phyloP scores from a whole-genome alignment of 257 asterid species.

The Primulina tabacum region DNA sequence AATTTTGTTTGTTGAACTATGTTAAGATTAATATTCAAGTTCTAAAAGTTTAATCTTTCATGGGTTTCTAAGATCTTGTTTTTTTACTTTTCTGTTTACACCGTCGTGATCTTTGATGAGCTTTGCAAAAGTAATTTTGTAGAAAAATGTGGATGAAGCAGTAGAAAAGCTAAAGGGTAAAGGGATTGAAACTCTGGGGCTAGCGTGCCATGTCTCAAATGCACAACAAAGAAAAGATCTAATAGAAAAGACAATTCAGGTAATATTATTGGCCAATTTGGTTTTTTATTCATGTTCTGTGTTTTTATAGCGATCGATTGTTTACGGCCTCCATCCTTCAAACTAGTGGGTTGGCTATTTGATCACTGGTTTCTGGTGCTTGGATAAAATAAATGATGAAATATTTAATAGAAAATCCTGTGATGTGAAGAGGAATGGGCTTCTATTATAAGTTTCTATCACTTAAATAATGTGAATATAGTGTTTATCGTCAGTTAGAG shows the following conservation, averaged over 20 bases:
- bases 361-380: not conserved
- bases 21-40: not conserved
- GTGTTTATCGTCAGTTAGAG: too few relatives aligned
- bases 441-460: too few relatives aligned
- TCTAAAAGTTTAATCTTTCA: constrained; percentile 10
- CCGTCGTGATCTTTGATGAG: not conserved
- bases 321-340: not conserved
- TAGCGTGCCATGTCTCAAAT: constrained; percentile 82
- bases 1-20: not conserved
- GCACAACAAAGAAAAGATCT: constrained; percentile 75
- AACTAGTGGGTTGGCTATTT: not conserved
- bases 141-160: constrained; percentile 89
- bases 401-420: not conserved
- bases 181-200: constrained; percentile 70
- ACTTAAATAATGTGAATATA: too few relatives aligned
- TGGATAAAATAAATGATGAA: not conserved
- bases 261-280: constrained; percentile 14
- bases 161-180: constrained; percentile 51
- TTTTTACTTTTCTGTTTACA: not conserved
- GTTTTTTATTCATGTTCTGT: too few relatives aligned
- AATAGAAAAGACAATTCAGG: constrained; percentile 69
- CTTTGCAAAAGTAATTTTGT: constrained; percentile 21
- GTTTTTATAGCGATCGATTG: not conserved
- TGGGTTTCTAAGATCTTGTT: not conserved
- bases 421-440: too few relatives aligned